Conservation (phyloP, 345 rosid species). For the Reutealis trisperma region DNA sequence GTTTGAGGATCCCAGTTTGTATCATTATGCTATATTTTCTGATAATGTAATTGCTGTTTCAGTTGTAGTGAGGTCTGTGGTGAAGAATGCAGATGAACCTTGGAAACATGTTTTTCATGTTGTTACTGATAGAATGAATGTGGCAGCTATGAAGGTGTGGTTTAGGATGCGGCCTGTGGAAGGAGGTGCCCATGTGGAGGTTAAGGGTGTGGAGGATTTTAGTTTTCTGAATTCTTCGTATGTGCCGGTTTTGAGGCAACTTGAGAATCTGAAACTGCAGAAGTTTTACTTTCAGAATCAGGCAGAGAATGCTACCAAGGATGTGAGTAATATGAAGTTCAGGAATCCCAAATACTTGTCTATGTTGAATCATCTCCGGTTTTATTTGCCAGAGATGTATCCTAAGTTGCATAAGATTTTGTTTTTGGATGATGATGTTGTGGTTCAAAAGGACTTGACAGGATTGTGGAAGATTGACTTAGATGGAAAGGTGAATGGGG, state of each 20-base stretch:
- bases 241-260: slow-evolving; percentile 75
- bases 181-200: slow-evolving; percentile 71
- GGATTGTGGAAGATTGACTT: slow-evolving; percentile 81
- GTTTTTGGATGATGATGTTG: slow-evolving; percentile 89
- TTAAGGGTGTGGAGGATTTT: slow-evolving; percentile 74
- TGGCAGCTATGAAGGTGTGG: slow-evolving; percentile 97
- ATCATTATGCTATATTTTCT: slow-evolving; percentile 78
- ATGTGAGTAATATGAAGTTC: slow-evolving; percentile 46
- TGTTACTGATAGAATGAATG: slow-evolving; percentile 77
- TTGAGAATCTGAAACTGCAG: slow-evolving; percentile 60
- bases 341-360: slow-evolving; percentile 64
- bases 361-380: slow-evolving; percentile 76
- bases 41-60: slow-evolving; percentile 92
- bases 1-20: slow-evolving; percentile 71
- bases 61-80: slow-evolving; percentile 83
- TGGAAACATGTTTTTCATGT: slow-evolving; percentile 87
- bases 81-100: slow-evolving; percentile 77
- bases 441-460: slow-evolving; percentile 91
- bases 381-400: slow-evolving; percentile 89
- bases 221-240: slow-evolving; percentile 63
- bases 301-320: slow-evolving; percentile 46
- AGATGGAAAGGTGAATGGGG: slow-evolving; percentile 93
- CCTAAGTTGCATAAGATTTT: slow-evolving; percentile 79
- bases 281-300: slow-evolving; percentile 47
- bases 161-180: slow-evolving; percentile 86